Conservation (phyloP, 2,329 filamentous ascomycete species). For the Claviceps purpurea region DNA sequence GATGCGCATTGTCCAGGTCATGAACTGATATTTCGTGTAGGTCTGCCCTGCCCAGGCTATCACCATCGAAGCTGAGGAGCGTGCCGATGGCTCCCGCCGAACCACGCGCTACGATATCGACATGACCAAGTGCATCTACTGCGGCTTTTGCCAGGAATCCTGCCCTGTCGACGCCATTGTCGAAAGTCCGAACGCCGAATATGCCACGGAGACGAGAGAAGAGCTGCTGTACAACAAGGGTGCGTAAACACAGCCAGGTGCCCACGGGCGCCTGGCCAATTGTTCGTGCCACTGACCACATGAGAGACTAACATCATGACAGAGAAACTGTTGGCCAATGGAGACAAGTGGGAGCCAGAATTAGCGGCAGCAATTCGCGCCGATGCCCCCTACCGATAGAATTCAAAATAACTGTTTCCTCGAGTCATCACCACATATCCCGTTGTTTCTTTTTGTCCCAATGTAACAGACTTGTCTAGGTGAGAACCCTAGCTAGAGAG, state of each 20-base stretch:
- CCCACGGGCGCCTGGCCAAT: too few relatives aligned
- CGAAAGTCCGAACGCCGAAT: slow-evolving; percentile 50
- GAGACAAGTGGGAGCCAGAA: slow-evolving; percentile 97
- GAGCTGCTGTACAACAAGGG: slow-evolving; percentile 95
- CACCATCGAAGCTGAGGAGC: slow-evolving; percentile 97
- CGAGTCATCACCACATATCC: not conserved
- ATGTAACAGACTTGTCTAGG: not conserved
- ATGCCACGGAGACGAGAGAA: slow-evolving; percentile 60
- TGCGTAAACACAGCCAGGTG: slow-evolving; percentile 14
- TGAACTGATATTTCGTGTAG: slow-evolving; percentile 18
- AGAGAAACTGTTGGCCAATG: slow-evolving; percentile 78
- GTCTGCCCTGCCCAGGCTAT: slow-evolving; percentile 97
- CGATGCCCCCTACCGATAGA: slow-evolving; percentile 78
- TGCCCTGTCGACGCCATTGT: slow-evolving; percentile 92
- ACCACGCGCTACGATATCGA: slow-evolving; percentile 98
- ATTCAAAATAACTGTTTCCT: not conserved
- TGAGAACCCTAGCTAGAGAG: not conserved
- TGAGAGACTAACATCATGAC: slow-evolving; percentile 12
- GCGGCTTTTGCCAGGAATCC: slow-evolving; percentile 96
- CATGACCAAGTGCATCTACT: slow-evolving; percentile 99
- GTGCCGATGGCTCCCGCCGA: slow-evolving; percentile 84
- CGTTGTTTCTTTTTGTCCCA: not conserved
- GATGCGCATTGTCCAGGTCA: not conserved
- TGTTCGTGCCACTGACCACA: not conserved
- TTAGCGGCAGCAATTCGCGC: slow-evolving; percentile 83